Base-by-base conservation (phyloP, 345 rosid genomes). In the Viola odorata region DNA sequence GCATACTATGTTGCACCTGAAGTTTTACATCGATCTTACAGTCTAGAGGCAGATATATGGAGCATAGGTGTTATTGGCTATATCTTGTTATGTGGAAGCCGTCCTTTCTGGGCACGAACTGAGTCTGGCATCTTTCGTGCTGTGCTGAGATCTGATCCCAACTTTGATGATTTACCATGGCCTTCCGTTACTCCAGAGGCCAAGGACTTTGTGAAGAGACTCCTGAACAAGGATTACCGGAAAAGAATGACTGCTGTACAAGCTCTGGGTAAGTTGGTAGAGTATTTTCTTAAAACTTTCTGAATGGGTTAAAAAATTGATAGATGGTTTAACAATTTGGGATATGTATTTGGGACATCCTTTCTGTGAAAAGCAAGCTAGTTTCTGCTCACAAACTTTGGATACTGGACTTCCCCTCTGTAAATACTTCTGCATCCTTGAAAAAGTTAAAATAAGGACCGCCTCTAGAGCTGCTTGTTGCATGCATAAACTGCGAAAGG, bases 1-100 rank as follows among this genome's bases (percentile, higher is more conserved):
- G 98, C 98, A 61, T 95, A 86, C 76, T 91, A 95, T 73, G 99
- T 95, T 63, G 91, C 99, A 15, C 96, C 99, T 37, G 97, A 95
- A 84, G 99, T 95, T 57, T 92, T 95, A 50, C 97, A 95, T 75
- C 91, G 97, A 79, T 88, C 94, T 48, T 95, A 95, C 75, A 80
- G 85, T 59, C 75, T 84, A 37, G 99, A 95, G 70, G 97, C 95
- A 37, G 99, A 95, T 80, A 80, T 88, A 73, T 95, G 99, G 99
- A 91, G 99, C 68, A 80, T 95, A 53, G 99, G 97, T 38, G 96
- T 95, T 69, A 91, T 91, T 81, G 66, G 89, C 42, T 91, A 95
- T 71, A 88, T 95, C 69, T 75, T 95, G 65, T 78, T 95, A 55
- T 95, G 99, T 75, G 99, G 99, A 68, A 88, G 97, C 79, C 83